Evolutionary conservation across 768 basidiomycete genomes (phyloP).

Genomic region (Termitomyces sp.): DNA sequence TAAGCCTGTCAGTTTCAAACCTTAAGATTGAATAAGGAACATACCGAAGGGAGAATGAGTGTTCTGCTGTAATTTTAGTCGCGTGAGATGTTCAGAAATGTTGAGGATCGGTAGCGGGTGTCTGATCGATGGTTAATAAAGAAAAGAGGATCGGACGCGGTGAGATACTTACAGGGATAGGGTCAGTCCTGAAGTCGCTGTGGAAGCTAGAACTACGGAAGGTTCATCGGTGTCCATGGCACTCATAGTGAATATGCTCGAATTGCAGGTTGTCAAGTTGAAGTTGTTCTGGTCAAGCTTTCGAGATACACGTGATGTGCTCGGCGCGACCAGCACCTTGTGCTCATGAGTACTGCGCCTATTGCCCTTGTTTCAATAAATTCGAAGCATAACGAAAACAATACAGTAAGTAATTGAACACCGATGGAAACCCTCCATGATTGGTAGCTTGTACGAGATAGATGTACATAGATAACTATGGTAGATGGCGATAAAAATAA

Average conservation of each 20-base stretch:
- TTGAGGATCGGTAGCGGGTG: slow-evolving; percentile 97
- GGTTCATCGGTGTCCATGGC: slow-evolving; percentile 81
- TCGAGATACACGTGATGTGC: background rate
- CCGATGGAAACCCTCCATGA: background rate
- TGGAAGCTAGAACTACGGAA: slow-evolving; percentile 71
- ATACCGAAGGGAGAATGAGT: slow-evolving; percentile 63
- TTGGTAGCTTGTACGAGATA: background rate
- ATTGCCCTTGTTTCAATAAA: background rate
- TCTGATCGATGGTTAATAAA: slow-evolving; percentile 42
- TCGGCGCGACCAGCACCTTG: too few species aligned
- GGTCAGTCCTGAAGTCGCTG: slow-evolving; percentile 70
- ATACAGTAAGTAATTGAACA: background rate
- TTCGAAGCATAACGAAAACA: background rate
- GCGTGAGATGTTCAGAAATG: slow-evolving; percentile 92
- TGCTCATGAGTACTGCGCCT: background rate
- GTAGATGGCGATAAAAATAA: background rate
- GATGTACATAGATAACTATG: background rate
- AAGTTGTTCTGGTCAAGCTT: background rate
- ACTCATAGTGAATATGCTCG: slow-evolving; percentile 31
- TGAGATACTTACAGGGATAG: slow-evolving; percentile 61
- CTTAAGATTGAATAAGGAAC: slow-evolving; percentile 13
- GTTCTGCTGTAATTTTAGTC: slow-evolving; percentile 73
- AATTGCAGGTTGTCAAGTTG: background rate
- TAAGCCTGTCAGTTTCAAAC: background rate
- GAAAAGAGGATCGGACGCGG: background rate